These are phyloP conservation scores for Rhodotorula paludigena DNA, from an alignment of 768 basidiomycete genomes.

Conservation along the genomic window DNA sequence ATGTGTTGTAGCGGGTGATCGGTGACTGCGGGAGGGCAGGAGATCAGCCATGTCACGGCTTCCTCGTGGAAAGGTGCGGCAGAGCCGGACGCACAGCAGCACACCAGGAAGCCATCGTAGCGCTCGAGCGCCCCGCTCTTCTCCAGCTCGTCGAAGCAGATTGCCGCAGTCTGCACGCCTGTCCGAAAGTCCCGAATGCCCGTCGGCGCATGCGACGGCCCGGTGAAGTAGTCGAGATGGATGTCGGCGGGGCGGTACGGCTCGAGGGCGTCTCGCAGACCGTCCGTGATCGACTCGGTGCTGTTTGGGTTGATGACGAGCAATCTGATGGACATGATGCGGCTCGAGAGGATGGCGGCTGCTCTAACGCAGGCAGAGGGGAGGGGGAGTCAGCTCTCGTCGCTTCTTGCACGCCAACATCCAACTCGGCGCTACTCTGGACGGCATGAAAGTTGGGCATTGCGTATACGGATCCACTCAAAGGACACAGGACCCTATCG, in stretches of 20 bases:
- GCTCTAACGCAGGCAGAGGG: not conserved
- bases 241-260: slow-evolving; percentile 6
- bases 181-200: slow-evolving; percentile 34
- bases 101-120: slow-evolving; percentile 38
- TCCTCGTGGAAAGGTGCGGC: not conserved
- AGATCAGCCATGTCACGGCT: too few species aligned
- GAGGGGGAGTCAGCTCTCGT: slow-evolving; percentile 1
- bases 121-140: not conserved
- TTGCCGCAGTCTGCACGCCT: slow-evolving; percentile 13
- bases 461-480: too few species aligned
- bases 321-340: not conserved
- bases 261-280: slow-evolving; percentile 19
- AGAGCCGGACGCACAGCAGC: slow-evolving; percentile 33
- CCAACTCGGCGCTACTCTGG: too few species aligned
- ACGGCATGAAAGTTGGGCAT: too few species aligned
- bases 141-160: slow-evolving; percentile 36
- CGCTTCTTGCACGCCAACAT: too few species aligned
- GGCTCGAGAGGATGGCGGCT: not conserved
- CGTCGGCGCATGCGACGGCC: slow-evolving; percentile 27
- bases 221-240: slow-evolving; percentile 28
- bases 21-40: slow-evolving; percentile 27
- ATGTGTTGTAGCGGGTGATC: slow-evolving; percentile 41
- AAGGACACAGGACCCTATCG: too few species aligned
- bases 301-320: slow-evolving; percentile 43
- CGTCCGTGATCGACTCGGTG: slow-evolving; percentile 31